These are phyloP conservation scores for Linanthus parryae DNA, from an alignment of 148 eudicot species.

Conservation along the genomic window DNA sequence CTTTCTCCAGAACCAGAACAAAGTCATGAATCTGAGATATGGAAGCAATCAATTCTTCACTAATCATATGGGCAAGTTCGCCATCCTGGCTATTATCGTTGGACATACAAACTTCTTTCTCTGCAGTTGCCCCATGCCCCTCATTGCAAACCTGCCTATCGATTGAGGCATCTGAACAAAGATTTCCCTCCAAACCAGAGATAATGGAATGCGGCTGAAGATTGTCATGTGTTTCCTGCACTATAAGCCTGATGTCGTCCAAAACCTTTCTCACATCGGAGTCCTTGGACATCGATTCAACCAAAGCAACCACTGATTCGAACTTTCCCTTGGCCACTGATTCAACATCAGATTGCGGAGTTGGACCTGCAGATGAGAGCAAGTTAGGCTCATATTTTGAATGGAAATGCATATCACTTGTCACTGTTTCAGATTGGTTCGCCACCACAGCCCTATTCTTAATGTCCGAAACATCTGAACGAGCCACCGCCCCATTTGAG, in stretches of 20 bases:
- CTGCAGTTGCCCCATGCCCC: constrained; percentile 22
- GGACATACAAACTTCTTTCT: constrained; percentile 37
- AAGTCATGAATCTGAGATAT: constrained; percentile 59
- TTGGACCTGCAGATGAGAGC: constrained; percentile 7
- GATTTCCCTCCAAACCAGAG: constrained; percentile 47
- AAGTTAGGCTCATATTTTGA: constrained; percentile 17
- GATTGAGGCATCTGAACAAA: constrained; percentile 23
- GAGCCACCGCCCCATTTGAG: constrained; percentile 25
- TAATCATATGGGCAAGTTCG: constrained; percentile 12
- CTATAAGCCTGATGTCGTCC: constrained; percentile 46
- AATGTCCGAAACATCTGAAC: constrained; percentile 12
- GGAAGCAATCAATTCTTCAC: constrained; percentile 41
- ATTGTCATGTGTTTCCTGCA: constrained; percentile 55
- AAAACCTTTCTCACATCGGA: constrained; percentile 37
- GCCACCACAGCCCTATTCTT: constrained; percentile 17
- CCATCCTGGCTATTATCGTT: constrained; percentile 19
- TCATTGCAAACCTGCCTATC: constrained; percentile 13
- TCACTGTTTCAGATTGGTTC: constrained; percentile 17
- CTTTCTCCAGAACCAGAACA: constrained; percentile 53
- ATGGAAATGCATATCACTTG: constrained; percentile 16
- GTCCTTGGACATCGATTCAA: constrained; percentile 13
- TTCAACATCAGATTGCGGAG: too few species aligned
- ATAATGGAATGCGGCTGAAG: constrained; percentile 41
- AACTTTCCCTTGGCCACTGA: too few species aligned
- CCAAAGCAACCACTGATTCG: too few species aligned